These are phyloP conservation scores for Dendrothele bispora DNA, from an alignment of 768 basidiomycete species.

Conservation along the genomic window DNA sequence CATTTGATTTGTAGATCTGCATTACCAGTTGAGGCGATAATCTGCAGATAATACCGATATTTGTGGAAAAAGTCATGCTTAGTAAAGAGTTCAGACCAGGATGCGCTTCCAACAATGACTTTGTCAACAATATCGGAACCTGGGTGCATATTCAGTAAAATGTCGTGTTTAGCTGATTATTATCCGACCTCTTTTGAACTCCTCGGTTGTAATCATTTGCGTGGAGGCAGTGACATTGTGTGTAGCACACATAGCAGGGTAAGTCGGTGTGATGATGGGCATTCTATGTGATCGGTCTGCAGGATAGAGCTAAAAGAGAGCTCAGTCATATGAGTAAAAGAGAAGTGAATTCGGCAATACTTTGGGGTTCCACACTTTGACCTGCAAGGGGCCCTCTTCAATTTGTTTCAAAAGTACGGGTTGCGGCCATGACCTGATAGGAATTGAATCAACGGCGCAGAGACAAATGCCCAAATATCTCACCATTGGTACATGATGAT, in stretches of 20 bases:
- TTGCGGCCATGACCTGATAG: constrained; percentile 92
- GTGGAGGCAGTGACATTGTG: constrained; percentile 97
- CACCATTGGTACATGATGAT: constrained; percentile 98
- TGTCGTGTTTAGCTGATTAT: background rate
- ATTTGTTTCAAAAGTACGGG: constrained; percentile 97
- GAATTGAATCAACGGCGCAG: too few species aligned
- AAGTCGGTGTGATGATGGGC: constrained; percentile 99
- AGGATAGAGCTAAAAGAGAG: constrained; percentile 78
- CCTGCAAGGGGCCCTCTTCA: constrained; percentile 89
- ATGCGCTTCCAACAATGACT: constrained; percentile 79
- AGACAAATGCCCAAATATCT: too few species aligned
- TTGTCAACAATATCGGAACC: constrained; percentile 93
- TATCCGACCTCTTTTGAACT: constrained; percentile 82
- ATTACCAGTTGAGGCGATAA: constrained; percentile 87
- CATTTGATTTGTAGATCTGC: constrained; percentile 91
- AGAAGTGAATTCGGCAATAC: constrained; percentile 34
- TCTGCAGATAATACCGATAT: constrained; percentile 95
- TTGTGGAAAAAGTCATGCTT: constrained; percentile 98
- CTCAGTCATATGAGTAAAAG: constrained; percentile 5
- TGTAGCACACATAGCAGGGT: constrained; percentile 98
- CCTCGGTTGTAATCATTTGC: constrained; percentile 93
- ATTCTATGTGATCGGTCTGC: constrained; percentile 93
- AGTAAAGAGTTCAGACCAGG: constrained; percentile 92
- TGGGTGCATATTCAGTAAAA: constrained; percentile 23
- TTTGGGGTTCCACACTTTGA: constrained; percentile 98